These are phyloP conservation scores for Geranomyces variabilis DNA, from an alignment of 192 early-diverging fungal species.

Conservation along the genomic window DNA sequence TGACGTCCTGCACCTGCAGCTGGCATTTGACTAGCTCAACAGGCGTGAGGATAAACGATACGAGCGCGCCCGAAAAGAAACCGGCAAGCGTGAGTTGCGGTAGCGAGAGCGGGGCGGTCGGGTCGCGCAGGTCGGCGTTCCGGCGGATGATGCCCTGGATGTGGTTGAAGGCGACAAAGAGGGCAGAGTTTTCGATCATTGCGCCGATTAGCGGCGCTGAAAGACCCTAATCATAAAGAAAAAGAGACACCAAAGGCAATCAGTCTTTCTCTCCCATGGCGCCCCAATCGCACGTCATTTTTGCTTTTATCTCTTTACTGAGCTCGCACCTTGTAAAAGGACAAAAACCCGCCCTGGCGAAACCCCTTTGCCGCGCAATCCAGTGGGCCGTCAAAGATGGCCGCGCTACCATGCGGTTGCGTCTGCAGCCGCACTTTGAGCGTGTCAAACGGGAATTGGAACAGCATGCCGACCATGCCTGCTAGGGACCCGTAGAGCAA, in stretches of 20 bases:
- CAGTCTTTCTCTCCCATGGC: too few species aligned
- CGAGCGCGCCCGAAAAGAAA: conserved; percentile 80
- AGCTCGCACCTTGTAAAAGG: conserved; percentile 85
- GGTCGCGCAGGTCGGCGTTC: conserved; percentile 29
- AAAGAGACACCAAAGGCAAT: too few species aligned
- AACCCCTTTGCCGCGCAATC: conserved; percentile 82
- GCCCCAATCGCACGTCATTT: too few species aligned
- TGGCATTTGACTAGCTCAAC: conserved; percentile 96
- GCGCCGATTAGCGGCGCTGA: conserved; percentile 89
- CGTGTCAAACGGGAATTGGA: conserved; percentile 97
- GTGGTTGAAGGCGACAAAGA: conserved; percentile 87
- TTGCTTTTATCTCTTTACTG: background rate
- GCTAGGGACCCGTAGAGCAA: conserved; percentile 64
- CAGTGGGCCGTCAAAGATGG: conserved; percentile 71
- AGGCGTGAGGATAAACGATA: conserved; percentile 89
- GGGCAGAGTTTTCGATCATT: conserved; percentile 90
- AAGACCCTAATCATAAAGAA: conserved; percentile 65
- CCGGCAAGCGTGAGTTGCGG: conserved; percentile 79
- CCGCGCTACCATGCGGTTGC: conserved; percentile 58
- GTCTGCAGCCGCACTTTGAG: conserved; percentile 88
- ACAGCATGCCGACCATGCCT: conserved; percentile 85
- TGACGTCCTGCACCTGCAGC: conserved; percentile 85
- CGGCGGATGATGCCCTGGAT: conserved; percentile 75
- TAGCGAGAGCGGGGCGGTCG: conserved; percentile 38
- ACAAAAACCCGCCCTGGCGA: conserved; percentile 75